A percentile compares a stretch with the other conserved stretches of the same genome.
Evolutionary conservation across 2,329 filamentous ascomycete genomes (phyloP).

Genomic region (Hymenoscyphus fructigenus): DNA sequence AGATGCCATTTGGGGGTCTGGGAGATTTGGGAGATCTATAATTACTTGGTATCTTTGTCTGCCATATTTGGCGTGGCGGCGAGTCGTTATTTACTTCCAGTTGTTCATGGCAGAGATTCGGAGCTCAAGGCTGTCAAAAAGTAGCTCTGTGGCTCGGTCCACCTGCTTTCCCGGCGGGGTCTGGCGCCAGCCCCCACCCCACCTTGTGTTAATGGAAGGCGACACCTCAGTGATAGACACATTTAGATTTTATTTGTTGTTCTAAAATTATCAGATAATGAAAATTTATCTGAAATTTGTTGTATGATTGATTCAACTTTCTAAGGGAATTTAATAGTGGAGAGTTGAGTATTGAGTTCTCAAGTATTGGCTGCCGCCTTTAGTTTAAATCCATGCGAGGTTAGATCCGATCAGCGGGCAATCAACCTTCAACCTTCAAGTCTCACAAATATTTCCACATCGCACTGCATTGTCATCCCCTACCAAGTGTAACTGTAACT

Average conservation of each 20-base stretch:
- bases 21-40: not conserved
- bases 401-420: not conserved
- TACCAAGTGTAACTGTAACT: conserved; percentile 9
- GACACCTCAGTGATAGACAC: too few relatives aligned
- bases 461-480: not conserved
- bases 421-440: not conserved
- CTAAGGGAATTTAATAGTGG: too few relatives aligned
- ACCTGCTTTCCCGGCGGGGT: not conserved
- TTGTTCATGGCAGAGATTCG: conserved; percentile 2
- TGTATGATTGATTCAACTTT: too few relatives aligned
- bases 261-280: too few relatives aligned
- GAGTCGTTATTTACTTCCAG: conserved; percentile 6
- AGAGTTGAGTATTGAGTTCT: too few relatives aligned
- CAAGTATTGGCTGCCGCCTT: too few relatives aligned
- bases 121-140: conserved; percentile 6
- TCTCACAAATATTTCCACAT: conserved; percentile 1
- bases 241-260: too few relatives aligned
- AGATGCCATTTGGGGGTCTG: not conserved
- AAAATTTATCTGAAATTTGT: too few relatives aligned
- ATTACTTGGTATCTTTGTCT: conserved; percentile 32
- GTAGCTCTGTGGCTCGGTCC: conserved; percentile 1
- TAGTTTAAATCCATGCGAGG: not conserved
- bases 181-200: not conserved
- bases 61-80: conserved; percentile 27
- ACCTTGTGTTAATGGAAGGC: too few relatives aligned